phyloP scores from a whole-genome alignment of 306 rosid genomes.

The Glycyrrhiza uralensis region DNA sequence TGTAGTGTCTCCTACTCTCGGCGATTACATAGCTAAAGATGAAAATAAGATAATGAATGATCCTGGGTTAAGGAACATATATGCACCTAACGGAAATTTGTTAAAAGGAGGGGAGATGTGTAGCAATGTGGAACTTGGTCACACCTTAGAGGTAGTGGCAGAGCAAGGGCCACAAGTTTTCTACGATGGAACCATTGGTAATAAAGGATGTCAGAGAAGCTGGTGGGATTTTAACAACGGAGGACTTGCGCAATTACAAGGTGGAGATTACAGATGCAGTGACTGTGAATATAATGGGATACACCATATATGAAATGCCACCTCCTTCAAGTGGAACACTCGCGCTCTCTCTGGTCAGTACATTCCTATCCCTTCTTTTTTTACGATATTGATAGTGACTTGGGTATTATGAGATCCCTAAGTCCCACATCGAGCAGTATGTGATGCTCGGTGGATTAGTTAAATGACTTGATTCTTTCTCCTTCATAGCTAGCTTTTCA shows the following conservation, averaged over 20 bases:
- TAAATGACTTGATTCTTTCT: too few species aligned
- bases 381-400: too few species aligned
- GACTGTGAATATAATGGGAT: slow-evolving; percentile 55
- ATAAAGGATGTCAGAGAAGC: slow-evolving; percentile 70
- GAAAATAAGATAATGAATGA: slow-evolving; percentile 44
- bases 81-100: slow-evolving; percentile 61
- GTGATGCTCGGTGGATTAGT: too few species aligned
- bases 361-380: not conserved
- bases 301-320: slow-evolving; percentile 75
- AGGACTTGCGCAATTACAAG: slow-evolving; percentile 66
- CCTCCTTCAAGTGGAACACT: slow-evolving; percentile 92
- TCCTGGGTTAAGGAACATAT: slow-evolving; percentile 60
- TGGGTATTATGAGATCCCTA: too few species aligned
- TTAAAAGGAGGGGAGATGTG: slow-evolving; percentile 59
- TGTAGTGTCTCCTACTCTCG: slow-evolving; percentile 50
- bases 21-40: not conserved
- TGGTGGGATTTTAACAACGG: slow-evolving; percentile 82
- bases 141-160: slow-evolving; percentile 57
- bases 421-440: too few species aligned
- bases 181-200: slow-evolving; percentile 67
- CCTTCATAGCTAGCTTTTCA: too few species aligned
- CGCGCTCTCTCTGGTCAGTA: slow-evolving; percentile 60
- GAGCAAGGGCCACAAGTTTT: slow-evolving; percentile 69
- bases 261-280: slow-evolving; percentile 55
- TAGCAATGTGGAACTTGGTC: slow-evolving; percentile 62